Evolutionary conservation across 805 yeast species (phyloP), one percentile per base, ranked within the genome.

Genomic region (Lipomyces orientalis): DNA sequence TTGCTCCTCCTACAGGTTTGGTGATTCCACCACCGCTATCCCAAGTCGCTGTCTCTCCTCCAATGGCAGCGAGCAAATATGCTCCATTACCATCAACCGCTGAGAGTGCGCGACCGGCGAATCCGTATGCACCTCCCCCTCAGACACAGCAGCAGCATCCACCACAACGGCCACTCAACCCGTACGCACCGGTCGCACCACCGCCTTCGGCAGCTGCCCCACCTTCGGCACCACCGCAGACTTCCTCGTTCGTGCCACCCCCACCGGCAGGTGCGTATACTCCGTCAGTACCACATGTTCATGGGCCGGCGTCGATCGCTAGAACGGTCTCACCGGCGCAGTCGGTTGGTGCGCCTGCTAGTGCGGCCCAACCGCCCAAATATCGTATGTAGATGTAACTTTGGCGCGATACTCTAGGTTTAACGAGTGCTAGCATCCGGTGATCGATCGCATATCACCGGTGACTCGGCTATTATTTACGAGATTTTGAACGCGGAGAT

Each of bases 381-480:
- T 71, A 65, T 52, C 73, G 71, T 67, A 62, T 46, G 68, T 67
- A 16, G 56, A 10, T 37, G 19, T 7, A 58, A 19, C 12, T 9
- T 75, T 62, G 78, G 81, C 29, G 16, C 57, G 73, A 90, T 54
- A 12, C 6, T 54, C 22, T 16, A 16, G 49, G 49, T 43, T 43
- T 33, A 29, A 57, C 12, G 35, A 19, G 22, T 6, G 2, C 5
- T 37, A 66, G 69, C 93, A 55, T 73, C 84, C 2, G 93, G 93
- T 33, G 93, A 89, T 76, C 84, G 92, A 73, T 77, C 84, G 1
- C 93, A 87, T 72, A 87, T 90, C 68, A 86, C 93, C 1, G 85
- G 81, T 14, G 83, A 81, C 9, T 84, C 88, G 8, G 75, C 79
- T 73, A 88, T 88, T 19, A 86, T 95, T 57, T 87, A 81, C 73